Conservation (phyloP, 306 rosid species). For the Pyrus bretschneideri region DNA sequence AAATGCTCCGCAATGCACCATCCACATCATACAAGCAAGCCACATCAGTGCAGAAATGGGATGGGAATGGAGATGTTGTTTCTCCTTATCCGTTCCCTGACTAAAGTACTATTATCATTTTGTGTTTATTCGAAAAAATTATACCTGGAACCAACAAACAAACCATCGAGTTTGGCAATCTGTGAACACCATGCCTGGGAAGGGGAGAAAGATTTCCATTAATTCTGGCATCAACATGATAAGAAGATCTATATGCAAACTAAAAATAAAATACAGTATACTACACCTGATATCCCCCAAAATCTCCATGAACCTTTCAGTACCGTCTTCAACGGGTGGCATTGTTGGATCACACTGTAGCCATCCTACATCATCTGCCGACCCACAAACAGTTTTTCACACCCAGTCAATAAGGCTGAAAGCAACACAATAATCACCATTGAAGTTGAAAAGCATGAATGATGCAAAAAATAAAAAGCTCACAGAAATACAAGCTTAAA, state of each 20-base stretch:
- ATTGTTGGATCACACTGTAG: constrained; percentile 71
- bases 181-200: constrained; percentile 92
- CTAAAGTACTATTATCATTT: neutral
- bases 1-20: neutral
- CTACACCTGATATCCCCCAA: constrained; percentile 58
- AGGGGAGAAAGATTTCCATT: constrained; percentile 20
- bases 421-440: constrained; percentile 20
- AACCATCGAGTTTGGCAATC: constrained; percentile 79
- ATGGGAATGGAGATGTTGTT: neutral
- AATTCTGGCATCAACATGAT: neutral
- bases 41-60: neutral
- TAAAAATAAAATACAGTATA: neutral
- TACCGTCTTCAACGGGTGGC: constrained; percentile 88
- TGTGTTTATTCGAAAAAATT: neutral
- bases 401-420: constrained; percentile 80
- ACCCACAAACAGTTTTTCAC: constrained; percentile 82
- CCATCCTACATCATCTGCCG: constrained; percentile 98
- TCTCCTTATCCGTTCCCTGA: neutral
- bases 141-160: constrained; percentile 94
- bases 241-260: constrained; percentile 14
- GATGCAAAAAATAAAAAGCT: neutral
- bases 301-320: constrained; percentile 75
- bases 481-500: neutral
- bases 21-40: neutral
- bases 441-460: neutral